Evolutionary conservation across 768 basidiomycete genomes (phyloP).

Genomic region (Pisolithus albus): DNA sequence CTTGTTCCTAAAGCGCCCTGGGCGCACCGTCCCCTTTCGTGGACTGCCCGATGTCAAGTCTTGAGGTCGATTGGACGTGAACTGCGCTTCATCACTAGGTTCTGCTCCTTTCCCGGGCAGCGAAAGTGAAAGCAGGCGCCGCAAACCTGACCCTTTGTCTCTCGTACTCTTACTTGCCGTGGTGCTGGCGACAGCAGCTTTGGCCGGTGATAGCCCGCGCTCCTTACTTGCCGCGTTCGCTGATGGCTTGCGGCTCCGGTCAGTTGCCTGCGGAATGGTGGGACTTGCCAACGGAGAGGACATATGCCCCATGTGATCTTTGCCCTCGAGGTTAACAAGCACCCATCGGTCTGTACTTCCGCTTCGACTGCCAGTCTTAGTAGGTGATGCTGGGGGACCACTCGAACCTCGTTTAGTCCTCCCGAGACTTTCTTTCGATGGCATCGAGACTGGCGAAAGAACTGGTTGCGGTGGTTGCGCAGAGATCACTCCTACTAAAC

Average conservation of each 20-base stretch:
- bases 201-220: slow-evolving; percentile 45
- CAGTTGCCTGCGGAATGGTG: slow-evolving; percentile 22
- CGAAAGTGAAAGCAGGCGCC: slow-evolving; percentile 28
- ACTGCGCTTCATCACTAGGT: slow-evolving; percentile 15
- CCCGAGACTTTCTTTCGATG: slow-evolving; percentile 19
- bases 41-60: slow-evolving; percentile 19
- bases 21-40: slow-evolving; percentile 15
- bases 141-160: slow-evolving; percentile 25
- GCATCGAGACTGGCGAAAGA: slow-evolving; percentile 22
- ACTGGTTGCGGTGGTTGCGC: slow-evolving; percentile 21
- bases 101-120: slow-evolving; percentile 25
- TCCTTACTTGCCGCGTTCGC: slow-evolving; percentile 19
- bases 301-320: slow-evolving; percentile 24
- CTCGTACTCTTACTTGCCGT: slow-evolving; percentile 35
- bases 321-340: slow-evolving; percentile 53
- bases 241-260: slow-evolving; percentile 23
- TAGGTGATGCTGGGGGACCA: slow-evolving; percentile 25
- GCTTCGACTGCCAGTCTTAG: slow-evolving; percentile 27
- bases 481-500: slow-evolving; percentile 45
- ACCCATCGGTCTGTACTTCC: slow-evolving; percentile 56
- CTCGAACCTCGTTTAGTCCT: slow-evolving; percentile 18
- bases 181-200: slow-evolving; percentile 55
- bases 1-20: slow-evolving; percentile 24
- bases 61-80: slow-evolving; percentile 21
- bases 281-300: slow-evolving; percentile 19